Percentiles rank a stretch among this genome's conserved stretches.
phyloP scores from a whole-genome alignment of 345 rosid genomes.

The Rhodamnia rubescens region DNA sequence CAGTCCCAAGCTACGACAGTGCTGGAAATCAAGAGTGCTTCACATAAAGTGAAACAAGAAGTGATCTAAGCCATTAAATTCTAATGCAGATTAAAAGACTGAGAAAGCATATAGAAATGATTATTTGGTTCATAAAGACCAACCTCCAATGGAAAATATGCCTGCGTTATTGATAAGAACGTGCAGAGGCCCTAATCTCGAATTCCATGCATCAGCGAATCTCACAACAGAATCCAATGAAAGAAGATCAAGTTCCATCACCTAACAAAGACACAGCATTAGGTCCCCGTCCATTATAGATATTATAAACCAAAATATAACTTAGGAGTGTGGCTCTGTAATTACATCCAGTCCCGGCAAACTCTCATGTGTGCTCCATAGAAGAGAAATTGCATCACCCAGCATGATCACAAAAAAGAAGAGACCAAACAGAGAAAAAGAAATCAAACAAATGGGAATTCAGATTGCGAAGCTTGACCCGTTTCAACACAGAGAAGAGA shows the following conservation, averaged over 20 bases:
- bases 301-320: background rate
- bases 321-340: background rate
- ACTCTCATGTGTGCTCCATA: background rate
- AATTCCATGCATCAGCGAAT: slow-evolving; percentile 68
- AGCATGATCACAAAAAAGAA: background rate
- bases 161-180: slow-evolving; percentile 92
- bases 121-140: background rate
- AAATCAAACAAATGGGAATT: background rate
- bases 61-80: background rate
- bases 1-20: background rate
- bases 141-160: slow-evolving; percentile 92
- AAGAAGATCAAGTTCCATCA: slow-evolving; percentile 92
- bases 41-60: background rate
- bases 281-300: background rate
- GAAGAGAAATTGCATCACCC: background rate
- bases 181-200: slow-evolving; percentile 53
- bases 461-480: background rate
- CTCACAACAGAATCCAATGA: slow-evolving; percentile 70
- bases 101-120: background rate
- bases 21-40: background rate
- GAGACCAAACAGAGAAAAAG: background rate
- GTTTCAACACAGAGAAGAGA: background rate
- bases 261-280: slow-evolving; percentile 21
- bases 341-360: background rate
- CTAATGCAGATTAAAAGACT: background rate